phyloP scores from a whole-genome alignment of 768 basidiomycete species.

The Termitomyces sp. region DNA sequence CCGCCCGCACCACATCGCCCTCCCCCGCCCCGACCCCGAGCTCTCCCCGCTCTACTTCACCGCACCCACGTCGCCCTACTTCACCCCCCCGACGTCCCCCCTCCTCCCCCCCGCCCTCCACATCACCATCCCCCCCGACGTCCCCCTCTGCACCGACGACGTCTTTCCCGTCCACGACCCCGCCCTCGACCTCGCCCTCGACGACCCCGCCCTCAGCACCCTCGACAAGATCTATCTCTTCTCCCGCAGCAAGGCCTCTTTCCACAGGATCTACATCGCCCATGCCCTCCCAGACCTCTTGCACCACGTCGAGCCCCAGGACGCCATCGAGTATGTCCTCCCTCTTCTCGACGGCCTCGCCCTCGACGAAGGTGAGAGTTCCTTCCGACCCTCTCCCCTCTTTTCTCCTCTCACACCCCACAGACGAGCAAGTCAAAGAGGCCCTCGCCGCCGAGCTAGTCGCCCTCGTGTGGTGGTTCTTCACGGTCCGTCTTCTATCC shows the following conservation, averaged over 20 bases:
- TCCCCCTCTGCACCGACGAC: constrained; percentile 26
- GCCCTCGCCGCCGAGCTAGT: constrained; percentile 80
- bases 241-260: constrained; percentile 66
- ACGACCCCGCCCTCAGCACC: constrained; percentile 78
- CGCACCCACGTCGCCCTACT: constrained; percentile 42
- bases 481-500: constrained; percentile 42
- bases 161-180: constrained; percentile 35
- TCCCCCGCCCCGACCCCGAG: constrained; percentile 29
- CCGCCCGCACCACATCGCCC: constrained; percentile 26
- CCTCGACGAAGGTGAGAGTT: constrained; percentile 69
- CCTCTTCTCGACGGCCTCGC: constrained; percentile 86
- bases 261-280: constrained; percentile 74
- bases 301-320: constrained; percentile 70
- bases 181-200: constrained; percentile 29
- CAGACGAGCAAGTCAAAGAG: constrained; percentile 87
- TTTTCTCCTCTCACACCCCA: constrained; percentile 4
- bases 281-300: constrained; percentile 81
- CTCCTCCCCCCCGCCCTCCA: constrained; percentile 20
- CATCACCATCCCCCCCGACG: constrained; percentile 18
- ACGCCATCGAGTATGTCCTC: constrained; percentile 90
- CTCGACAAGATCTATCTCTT: constrained; percentile 93
- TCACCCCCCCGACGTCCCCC: constrained; percentile 37
- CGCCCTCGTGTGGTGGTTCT: constrained; percentile 90
- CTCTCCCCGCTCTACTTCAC: constrained; percentile 39
- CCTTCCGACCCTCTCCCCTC: not conserved